Base-by-base conservation (phyloP, 2,329 filamentous ascomycete genomes). In the Ilyonectria robusta region DNA sequence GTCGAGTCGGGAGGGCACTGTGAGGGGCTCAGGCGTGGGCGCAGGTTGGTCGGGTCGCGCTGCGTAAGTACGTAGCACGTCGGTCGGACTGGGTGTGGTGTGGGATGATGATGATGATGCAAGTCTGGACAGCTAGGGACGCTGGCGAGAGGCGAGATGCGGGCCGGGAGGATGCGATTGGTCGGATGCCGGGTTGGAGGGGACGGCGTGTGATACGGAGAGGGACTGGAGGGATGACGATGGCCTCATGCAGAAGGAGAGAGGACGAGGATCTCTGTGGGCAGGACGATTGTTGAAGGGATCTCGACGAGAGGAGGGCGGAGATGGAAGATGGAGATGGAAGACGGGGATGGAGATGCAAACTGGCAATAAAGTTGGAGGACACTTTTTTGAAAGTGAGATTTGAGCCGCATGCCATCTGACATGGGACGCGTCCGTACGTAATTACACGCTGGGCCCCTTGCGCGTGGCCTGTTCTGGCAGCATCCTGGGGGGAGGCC, bases 21-120 rank as follows among this genome's bases (percentile, higher is more conserved):
- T 70, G 72, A 75, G 72, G 72, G 31, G 31, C 71, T 75, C 57
- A 68, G 72, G 57, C 64, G 66, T 68, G 53, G 64, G 68, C 65
- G 65, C 65, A 69, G 70, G 61, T 21, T 50, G 59, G 60, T 62
- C 59, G 48, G 68, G 62, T 59, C 48, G 70, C 67, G 69, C 59
- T 62, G 61, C 63, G 54, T 46, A 26, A 48, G 42, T 51, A 59
- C 59, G 64, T 53, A 57, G 54, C 48, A 29, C 40, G n/a, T 57
- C 17, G 44, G 42, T 56, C 48, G 35, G 54, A n/a, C 23, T 57
- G 54, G 35, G n/a, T 33, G 33, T 56, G 50, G 59, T 58, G 46
- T 57, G 54, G 56, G 40, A 42, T 42, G 40, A 42, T 42, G 40
- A 44, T 56, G 55, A 59, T 60, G 62, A 65, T 65, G 62, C 57